phyloP scores from a whole-genome alignment of 306 rosid genomes.

The Phaseolus lunatus region DNA sequence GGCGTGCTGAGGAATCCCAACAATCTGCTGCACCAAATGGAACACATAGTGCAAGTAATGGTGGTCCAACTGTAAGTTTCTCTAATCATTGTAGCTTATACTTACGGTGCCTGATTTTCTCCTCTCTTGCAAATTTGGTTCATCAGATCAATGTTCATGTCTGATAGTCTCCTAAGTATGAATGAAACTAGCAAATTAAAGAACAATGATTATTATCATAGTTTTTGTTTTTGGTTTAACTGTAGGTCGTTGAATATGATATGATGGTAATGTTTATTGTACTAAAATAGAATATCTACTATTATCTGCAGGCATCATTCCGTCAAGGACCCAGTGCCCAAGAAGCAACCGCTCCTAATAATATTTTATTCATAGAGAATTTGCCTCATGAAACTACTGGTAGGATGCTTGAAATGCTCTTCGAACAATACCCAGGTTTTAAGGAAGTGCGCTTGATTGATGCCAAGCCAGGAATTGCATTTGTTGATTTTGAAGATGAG shows the following conservation, averaged over 20 bases:
- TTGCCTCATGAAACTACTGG: slow-evolving; percentile 89
- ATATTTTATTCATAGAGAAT: slow-evolving; percentile 91
- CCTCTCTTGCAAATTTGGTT: not conserved
- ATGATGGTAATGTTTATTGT: slow-evolving; percentile 5
- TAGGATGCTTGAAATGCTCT: slow-evolving; percentile 92
- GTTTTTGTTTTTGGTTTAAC: slow-evolving; percentile 1
- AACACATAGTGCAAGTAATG: slow-evolving; percentile 69
- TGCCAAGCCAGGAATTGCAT: slow-evolving; percentile 98
- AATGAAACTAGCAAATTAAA: slow-evolving; percentile 10
- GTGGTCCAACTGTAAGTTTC: slow-evolving; percentile 76
- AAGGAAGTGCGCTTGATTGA: slow-evolving; percentile 97
- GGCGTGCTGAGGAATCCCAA: slow-evolving; percentile 67
- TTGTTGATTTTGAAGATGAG: slow-evolving; percentile 92
- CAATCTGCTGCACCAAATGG: slow-evolving; percentile 73
- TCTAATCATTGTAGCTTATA: not conserved
- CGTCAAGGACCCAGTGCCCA: slow-evolving; percentile 71
- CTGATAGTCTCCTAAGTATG: not conserved
- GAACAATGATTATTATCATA: not conserved
- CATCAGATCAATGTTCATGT: not conserved
- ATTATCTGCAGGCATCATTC: slow-evolving; percentile 65
- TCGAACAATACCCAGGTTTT: slow-evolving; percentile 94
- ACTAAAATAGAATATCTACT: slow-evolving; percentile 18
- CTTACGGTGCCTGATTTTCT: not conserved
- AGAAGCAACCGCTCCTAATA: slow-evolving; percentile 86
- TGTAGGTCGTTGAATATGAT: not conserved